Evolutionary conservation across 768 basidiomycete genomes (phyloP), one percentile per base, ranked within the genome.

Genomic region (Auricularia auricula-judae): DNA sequence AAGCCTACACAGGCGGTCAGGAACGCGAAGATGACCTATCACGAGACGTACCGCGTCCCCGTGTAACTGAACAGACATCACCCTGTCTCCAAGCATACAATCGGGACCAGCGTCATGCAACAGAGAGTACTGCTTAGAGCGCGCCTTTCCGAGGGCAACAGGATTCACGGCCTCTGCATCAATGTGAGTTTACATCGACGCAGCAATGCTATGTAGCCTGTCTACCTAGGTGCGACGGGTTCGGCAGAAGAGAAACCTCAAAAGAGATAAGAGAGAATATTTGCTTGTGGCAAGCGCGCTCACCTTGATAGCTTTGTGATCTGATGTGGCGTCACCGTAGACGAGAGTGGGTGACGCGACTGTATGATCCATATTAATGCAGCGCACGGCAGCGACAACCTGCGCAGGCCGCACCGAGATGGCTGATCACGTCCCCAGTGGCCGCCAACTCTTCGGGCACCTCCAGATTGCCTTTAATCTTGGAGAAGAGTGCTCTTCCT

Each of bases 31-130:
- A 51, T 51, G 47, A 12, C 47, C 5, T 14, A 18, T 51, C 11
- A 51, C 4, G 47, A 51, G 4, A 18, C 16, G 18, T 51, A 51
- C 47, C 1, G 91, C 93, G 72, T 97, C 94, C 2, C 94, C 94
- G 67, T 96, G 94, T 59, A 97, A 74, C 70, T 94, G 91, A 0
- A 96, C 87, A 67, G 88, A 93, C 84, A 96, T 87, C 2, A 87
- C 94, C 69, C 80, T 82, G 72, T 87, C 85, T 1, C 90, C 81
- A 0, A 82, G 74, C 66, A 70, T 67, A 62, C 79, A 81, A 10
- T 74, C 75, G 7, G 72, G 69, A 65, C 73, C 71, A 80, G 87
- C 5, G 78, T 82, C 74, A 84, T 72, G 89, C 54, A 95, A 78
- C 1, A 96, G 79, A 0, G 89, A 81, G 68, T 87, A 92, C 71